These are phyloP conservation scores for Colletotrichum sp. DNA, from an alignment of 2,329 filamentous ascomycete species.

Conservation along the genomic window DNA sequence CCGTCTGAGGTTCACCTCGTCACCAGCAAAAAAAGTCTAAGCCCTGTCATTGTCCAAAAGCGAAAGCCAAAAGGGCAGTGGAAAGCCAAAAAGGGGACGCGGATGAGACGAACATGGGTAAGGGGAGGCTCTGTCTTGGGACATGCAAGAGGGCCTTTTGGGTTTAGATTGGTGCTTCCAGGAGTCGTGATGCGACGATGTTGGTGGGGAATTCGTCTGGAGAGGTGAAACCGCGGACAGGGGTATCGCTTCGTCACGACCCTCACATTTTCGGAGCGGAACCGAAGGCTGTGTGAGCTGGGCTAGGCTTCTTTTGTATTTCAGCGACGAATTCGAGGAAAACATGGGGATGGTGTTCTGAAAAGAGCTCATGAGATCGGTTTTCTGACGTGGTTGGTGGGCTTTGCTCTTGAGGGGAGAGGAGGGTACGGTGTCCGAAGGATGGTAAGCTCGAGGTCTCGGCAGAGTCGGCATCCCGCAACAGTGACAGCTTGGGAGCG, in stretches of 20 bases:
- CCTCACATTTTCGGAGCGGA: not conserved
- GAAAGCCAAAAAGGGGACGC: not conserved
- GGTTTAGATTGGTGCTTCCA: not conserved
- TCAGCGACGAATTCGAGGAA: not conserved
- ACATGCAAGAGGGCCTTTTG: not conserved
- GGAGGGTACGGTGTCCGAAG: not conserved
- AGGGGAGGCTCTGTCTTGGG: not conserved
- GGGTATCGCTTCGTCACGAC: not conserved
- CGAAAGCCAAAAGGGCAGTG: not conserved
- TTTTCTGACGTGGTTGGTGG: not conserved
- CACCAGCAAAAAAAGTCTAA: not conserved
- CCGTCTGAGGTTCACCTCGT: not conserved
- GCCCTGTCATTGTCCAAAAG: not conserved
- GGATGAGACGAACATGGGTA: slow-evolving; percentile 20
- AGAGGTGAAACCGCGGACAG: slow-evolving; percentile 1
- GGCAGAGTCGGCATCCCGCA: not conserved
- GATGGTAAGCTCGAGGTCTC: not conserved
- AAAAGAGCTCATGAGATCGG: not conserved
- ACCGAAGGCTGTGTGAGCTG: not conserved
- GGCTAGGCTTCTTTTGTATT: not conserved
- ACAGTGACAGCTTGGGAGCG: not conserved
- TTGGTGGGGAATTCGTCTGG: not conserved
- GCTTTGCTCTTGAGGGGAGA: not conserved
- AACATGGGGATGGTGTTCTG: not conserved
- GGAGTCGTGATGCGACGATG: not conserved